Percentiles rank a stretch among this genome's conserved stretches.
Conservation (phyloP, 345 rosid species). For the Iberis pinnata region DNA sequence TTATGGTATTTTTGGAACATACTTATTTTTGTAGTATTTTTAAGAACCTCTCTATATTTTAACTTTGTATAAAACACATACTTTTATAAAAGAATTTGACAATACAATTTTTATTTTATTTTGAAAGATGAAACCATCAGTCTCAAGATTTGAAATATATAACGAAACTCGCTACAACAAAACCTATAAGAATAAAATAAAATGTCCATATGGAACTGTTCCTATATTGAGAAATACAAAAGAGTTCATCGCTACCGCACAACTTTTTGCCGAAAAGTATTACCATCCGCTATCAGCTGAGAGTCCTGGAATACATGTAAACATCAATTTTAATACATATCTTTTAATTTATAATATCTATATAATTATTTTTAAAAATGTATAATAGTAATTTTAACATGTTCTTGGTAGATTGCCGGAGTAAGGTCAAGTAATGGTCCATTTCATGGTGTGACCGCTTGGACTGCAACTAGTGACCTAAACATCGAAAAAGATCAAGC, state of each 20-base stretch:
- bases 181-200: not conserved
- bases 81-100: too few species aligned
- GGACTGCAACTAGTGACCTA: too few species aligned
- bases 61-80: too few species aligned
- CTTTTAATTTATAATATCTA: too few species aligned
- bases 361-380: too few species aligned
- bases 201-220: slow-evolving; percentile 5
- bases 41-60: too few species aligned
- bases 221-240: slow-evolving; percentile 5
- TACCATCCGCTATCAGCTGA: not conserved
- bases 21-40: too few species aligned
- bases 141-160: not conserved
- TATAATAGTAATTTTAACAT: not conserved
- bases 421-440: slow-evolving; percentile 4
- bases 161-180: not conserved
- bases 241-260: not conserved
- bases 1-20: too few species aligned
- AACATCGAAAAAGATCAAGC: slow-evolving; percentile 7
- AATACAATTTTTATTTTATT: not conserved
- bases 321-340: too few species aligned
- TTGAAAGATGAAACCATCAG: slow-evolving; percentile 3
- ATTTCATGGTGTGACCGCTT: not conserved
- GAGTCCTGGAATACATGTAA: slow-evolving; percentile 9
- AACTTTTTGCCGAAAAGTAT: not conserved
- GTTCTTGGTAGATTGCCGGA: slow-evolving; percentile 4